Percentiles rank a stretch among this genome's conserved stretches.
phyloP scores from a whole-genome alignment of 2,329 filamentous ascomycete species.

The Lizonia empirigonia region DNA sequence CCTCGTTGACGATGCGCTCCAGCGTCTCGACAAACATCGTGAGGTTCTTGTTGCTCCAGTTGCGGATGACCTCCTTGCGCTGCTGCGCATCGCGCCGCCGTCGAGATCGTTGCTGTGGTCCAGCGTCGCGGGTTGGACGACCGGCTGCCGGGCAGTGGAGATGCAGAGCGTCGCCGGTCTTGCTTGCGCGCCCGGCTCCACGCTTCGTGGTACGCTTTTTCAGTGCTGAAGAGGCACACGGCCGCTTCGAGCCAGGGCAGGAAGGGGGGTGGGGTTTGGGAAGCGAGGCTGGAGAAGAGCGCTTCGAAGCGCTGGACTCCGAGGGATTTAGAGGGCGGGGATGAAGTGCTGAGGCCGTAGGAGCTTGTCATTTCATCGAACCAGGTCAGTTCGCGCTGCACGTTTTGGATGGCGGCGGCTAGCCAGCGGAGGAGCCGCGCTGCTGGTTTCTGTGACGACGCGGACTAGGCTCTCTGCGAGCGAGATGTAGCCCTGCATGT shows the following conservation, averaged over 20 bases:
- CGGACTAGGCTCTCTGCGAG: conserved; percentile 32
- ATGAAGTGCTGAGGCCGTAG: conserved; percentile 19
- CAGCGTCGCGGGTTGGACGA: neutral
- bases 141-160: conserved; percentile 18
- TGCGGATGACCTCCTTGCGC: conserved; percentile 68
- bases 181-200: conserved; percentile 42
- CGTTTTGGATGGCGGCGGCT: conserved; percentile 40
- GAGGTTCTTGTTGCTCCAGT: conserved; percentile 70
- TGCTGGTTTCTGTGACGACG: conserved; percentile 21
- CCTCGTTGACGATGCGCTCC: conserved; percentile 60
- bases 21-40: conserved; percentile 63
- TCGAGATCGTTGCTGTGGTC: conserved; percentile 59
- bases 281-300: conserved; percentile 25
- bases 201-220: conserved; percentile 44
- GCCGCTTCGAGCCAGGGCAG: conserved; percentile 44
- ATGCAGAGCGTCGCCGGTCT: conserved; percentile 21
- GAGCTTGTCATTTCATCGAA: conserved; percentile 40
- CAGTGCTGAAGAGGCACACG: conserved; percentile 42
- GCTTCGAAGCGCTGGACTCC: conserved; percentile 40
- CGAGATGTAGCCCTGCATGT: conserved; percentile 41
- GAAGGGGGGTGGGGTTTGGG: conserved; percentile 18
- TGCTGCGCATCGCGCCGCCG: conserved; percentile 67
- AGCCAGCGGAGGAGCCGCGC: conserved; percentile 38
- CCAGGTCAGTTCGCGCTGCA: conserved; percentile 37
- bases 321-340: conserved; percentile 23